Percentiles rank a stretch among this genome's conserved stretches.
Evolutionary conservation across 2,329 filamentous ascomycete genomes (phyloP).

Genomic region (Ophiostoma sp.): DNA sequence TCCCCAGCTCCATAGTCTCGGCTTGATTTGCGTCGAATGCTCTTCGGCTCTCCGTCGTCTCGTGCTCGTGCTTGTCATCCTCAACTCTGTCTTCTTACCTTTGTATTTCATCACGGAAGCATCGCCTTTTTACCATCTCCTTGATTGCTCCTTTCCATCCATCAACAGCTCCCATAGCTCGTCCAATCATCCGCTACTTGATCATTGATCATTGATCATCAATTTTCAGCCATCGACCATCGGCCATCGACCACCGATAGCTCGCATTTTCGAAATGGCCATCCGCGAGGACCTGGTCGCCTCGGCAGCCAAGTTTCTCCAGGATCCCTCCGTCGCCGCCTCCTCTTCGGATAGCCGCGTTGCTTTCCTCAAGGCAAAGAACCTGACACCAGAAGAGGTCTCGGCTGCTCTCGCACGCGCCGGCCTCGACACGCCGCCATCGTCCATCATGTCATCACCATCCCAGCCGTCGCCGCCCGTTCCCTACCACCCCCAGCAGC

Average conservation of each 20-base stretch:
- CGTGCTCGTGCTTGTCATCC: neutral
- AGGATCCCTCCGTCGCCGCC: conserved; percentile 84
- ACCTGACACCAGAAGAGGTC: conserved; percentile 93
- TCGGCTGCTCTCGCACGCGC: conserved; percentile 74
- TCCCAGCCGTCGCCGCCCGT: conserved; percentile 28
- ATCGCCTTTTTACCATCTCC: neutral
- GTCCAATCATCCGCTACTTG: too few species aligned
- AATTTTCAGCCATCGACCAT: neutral
- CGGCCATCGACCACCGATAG: neutral
- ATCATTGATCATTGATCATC: neutral
- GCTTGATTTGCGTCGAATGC: neutral
- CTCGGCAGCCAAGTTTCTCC: conserved; percentile 79
- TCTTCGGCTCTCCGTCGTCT: neutral
- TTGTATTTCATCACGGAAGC: neutral
- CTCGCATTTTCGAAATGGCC: conserved; percentile 48
- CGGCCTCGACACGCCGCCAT: conserved; percentile 49
- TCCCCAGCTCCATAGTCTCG: neutral
- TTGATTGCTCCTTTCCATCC: neutral
- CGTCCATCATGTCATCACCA: conserved; percentile 36
- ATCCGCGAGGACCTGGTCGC: conserved; percentile 90
- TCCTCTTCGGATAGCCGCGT: conserved; percentile 91
- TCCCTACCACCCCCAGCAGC: conserved; percentile 33
- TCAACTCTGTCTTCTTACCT: neutral
- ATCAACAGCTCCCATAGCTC: neutral
- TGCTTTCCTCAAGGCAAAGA: conserved; percentile 91